Evolutionary conservation across 2,329 filamentous ascomycete genomes (phyloP).

Genomic region (Alternaria ventricosa): DNA sequence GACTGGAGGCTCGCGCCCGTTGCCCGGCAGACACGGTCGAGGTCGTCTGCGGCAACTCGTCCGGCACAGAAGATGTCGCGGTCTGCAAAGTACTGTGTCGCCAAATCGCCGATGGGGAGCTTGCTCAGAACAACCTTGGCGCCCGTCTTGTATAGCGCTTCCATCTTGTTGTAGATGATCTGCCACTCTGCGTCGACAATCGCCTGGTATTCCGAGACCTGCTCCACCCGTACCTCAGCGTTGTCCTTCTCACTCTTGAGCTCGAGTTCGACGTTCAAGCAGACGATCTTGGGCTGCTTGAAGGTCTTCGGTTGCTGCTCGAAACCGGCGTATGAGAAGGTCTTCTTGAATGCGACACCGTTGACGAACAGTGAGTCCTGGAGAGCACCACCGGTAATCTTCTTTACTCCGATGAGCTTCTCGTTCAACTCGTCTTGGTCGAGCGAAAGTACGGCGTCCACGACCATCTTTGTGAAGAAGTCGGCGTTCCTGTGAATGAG

Average conservation of each 20-base stretch:
- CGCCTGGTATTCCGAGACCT: slow-evolving; percentile 98
- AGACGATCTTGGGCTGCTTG: slow-evolving; percentile 93
- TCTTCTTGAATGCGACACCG: slow-evolving; percentile 99
- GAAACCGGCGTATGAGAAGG: slow-evolving; percentile 98
- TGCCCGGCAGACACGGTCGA: slow-evolving; percentile 95
- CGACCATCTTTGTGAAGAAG: slow-evolving; percentile 98
- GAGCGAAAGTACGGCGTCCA: slow-evolving; percentile 92
- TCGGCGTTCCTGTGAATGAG: slow-evolving; percentile 95
- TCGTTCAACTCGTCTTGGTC: slow-evolving; percentile 98
- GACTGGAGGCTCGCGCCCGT: slow-evolving; percentile 92
- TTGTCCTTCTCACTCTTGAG: slow-evolving; percentile 99
- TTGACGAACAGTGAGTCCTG: slow-evolving; percentile 97
- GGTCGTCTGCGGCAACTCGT: slow-evolving; percentile 86
- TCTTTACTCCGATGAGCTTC: slow-evolving; percentile 97
- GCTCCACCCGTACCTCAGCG: slow-evolving; percentile 95
- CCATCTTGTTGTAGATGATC: slow-evolving; percentile 99
- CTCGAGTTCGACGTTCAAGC: slow-evolving; percentile 96
- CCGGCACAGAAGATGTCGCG: slow-evolving; percentile 98
- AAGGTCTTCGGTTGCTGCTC: slow-evolving; percentile 99
- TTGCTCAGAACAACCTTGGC: slow-evolving; percentile 98
- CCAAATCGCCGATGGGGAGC: slow-evolving; percentile 94
- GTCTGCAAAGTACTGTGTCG: slow-evolving; percentile 97
- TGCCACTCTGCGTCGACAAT: slow-evolving; percentile 99
- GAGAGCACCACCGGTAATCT: slow-evolving; percentile 93
- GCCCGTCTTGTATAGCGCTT: slow-evolving; percentile 89